phyloP scores from a whole-genome alignment of 768 basidiomycete genomes.

The Auriscalpium vulgare region DNA sequence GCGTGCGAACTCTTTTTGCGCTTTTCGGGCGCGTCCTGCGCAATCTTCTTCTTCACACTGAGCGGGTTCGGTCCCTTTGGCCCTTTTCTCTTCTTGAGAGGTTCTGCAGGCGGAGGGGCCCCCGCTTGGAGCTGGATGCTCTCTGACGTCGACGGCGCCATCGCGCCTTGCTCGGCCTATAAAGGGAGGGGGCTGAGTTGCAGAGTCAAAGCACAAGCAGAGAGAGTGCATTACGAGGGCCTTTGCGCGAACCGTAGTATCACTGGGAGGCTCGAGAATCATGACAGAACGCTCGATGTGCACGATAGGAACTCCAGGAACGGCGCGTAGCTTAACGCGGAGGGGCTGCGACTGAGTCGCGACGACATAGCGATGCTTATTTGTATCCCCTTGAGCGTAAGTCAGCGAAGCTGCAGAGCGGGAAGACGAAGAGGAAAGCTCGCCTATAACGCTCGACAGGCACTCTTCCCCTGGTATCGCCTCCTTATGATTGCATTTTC shows the following conservation, averaged over 20 bases:
- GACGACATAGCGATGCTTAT: conserved; percentile 89
- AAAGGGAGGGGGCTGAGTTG: neutral
- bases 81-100: conserved; percentile 53
- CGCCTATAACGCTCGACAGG: conserved; percentile 73
- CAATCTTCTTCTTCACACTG: conserved; percentile 70
- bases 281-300: conserved; percentile 91
- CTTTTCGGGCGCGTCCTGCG: conserved; percentile 10
- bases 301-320: conserved; percentile 84
- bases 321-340: conserved; percentile 54
- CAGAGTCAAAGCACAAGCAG: neutral
- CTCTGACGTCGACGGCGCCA: conserved; percentile 46
- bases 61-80: conserved; percentile 90
- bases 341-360: conserved; percentile 77
- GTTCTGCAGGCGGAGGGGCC: conserved; percentile 23
- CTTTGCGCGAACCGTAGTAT: conserved; percentile 67
- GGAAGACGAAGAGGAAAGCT: conserved; percentile 15
- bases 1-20: neutral
- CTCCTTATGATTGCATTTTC: conserved; percentile 92
- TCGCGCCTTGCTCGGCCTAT: conserved; percentile 58
- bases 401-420: neutral
- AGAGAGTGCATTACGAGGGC: conserved; percentile 36
- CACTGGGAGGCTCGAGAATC: conserved; percentile 86
- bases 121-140: conserved; percentile 32
- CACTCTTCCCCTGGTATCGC: conserved; percentile 83
- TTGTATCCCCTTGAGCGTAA: conserved; percentile 52